phyloP scores from a whole-genome alignment of 1,139 yeast species.

The Candida tetrigidarum region DNA sequence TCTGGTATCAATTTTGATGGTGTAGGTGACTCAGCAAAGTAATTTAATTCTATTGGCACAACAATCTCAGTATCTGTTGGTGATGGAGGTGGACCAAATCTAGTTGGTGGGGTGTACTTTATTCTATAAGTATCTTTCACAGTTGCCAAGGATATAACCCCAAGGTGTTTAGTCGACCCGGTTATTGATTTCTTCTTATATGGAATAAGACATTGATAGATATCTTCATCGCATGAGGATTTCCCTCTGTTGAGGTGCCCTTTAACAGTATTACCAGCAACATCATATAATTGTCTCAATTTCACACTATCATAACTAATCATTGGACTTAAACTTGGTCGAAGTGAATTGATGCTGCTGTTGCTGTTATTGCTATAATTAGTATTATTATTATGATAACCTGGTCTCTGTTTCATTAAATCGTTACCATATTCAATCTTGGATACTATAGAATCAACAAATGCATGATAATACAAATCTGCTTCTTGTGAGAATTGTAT shows the following conservation, averaged over 20 bases:
- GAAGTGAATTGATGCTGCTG: neutral
- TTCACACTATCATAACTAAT: conserved; percentile 23
- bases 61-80: conserved; percentile 24
- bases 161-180: conserved; percentile 35
- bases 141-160: conserved; percentile 40
- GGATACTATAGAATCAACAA: conserved; percentile 33
- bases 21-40: conserved; percentile 25
- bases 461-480: conserved; percentile 39
- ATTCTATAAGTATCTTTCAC: conserved; percentile 36
- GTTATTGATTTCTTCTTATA: conserved; percentile 42
- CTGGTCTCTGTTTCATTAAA: conserved; percentile 17
- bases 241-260: conserved; percentile 19
- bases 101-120: conserved; percentile 39
- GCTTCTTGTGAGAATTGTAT: conserved; percentile 26
- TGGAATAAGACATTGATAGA: conserved; percentile 38
- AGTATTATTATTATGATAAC: neutral
- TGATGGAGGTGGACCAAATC: conserved; percentile 20
- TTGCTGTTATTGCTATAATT: no score
- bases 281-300: conserved; percentile 38
- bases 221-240: conserved; percentile 23
- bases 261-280: conserved; percentile 23
- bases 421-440: conserved; percentile 36
- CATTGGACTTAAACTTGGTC: conserved; percentile 15
- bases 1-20: conserved; percentile 23
- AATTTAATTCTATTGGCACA: conserved; percentile 42